These are phyloP conservation scores for Ascodesmis nigricans DNA, from an alignment of 495 filamentous ascomycete genomes.

Conservation along the genomic window DNA sequence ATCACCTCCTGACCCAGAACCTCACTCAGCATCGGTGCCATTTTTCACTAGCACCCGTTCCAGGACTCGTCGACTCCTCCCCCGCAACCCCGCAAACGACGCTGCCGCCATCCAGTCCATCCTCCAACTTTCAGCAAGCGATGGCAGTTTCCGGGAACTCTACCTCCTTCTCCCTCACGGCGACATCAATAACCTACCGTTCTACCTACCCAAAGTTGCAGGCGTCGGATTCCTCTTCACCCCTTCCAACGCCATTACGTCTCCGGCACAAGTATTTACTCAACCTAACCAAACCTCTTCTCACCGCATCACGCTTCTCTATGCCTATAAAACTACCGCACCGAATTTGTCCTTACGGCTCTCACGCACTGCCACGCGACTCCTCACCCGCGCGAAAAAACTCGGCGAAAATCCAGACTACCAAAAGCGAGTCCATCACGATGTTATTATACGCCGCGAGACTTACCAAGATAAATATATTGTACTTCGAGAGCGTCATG, in stretches of 20 bases:
- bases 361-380: slow-evolving; percentile 43
- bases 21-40: slow-evolving; percentile 26
- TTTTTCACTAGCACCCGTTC: slow-evolving; percentile 36
- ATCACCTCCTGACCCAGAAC: not conserved
- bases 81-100: slow-evolving; percentile 58
- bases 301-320: slow-evolving; percentile 27
- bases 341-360: slow-evolving; percentile 31
- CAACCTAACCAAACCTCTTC: not conserved
- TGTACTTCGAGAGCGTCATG: slow-evolving; percentile 57
- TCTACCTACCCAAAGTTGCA: slow-evolving; percentile 61
- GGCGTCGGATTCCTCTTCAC: slow-evolving; percentile 53
- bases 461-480: slow-evolving; percentile 60
- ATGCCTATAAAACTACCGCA: slow-evolving; percentile 34
- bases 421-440: slow-evolving; percentile 52
- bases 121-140: slow-evolving; percentile 32
- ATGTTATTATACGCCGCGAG: slow-evolving; percentile 51
- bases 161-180: slow-evolving; percentile 67
- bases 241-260: slow-evolving; percentile 20
- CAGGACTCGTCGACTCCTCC: slow-evolving; percentile 53
- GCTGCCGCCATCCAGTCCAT: slow-evolving; percentile 56
- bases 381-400: slow-evolving; percentile 52
- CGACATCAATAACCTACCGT: slow-evolving; percentile 42
- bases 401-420: slow-evolving; percentile 43
- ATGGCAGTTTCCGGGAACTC: slow-evolving; percentile 23
- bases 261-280: not conserved